Evolutionary conservation across 1,284 basidiomycete species (phyloP), one percentile per base, ranked within the genome.

Genomic region (Ceratobasidium sp.): DNA sequence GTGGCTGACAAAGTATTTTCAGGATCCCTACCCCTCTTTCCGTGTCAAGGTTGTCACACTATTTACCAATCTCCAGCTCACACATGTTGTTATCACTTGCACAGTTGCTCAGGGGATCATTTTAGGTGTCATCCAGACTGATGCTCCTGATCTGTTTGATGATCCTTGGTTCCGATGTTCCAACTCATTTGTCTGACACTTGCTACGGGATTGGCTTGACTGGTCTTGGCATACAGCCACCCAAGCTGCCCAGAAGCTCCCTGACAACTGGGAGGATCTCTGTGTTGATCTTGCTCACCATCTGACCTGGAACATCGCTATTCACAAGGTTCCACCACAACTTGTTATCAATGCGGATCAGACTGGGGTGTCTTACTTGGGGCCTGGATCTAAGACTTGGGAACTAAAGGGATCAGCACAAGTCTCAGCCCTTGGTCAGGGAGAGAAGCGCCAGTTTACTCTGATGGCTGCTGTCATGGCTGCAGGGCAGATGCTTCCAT

Each of bases 231-330:
- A 29, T 16, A 29, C 63, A n/a, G 51, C 37, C 2, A 74, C 73
- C 6, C 39, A 74, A 54, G 62, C 62, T 19, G 73, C 73, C n/a
- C 62, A 74, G 49, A 74, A 74, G 16, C 24, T 74, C 11, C 73
- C 73, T 24, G 53, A 51, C n/a, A 29, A 74, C 29, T 74, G 54
- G 24, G 14, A 27, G 13, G 4, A 59, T 2, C 53, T 29, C 22
- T 74, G 73, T 31, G n/a, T 58, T 41, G 49, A 65, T 19, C 19
- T 74, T 19, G 62, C 51, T 2, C 34, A 49, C 19, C 62, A 29
- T 1, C n/a, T 53, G 8, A 65, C 53, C 13, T 74, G 62, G 62
- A 31, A 49, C 22, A 74, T 74, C 27, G 9, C 14, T 31, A 11
- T 51, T 8, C 29, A 51, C 49, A 37, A 22, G 19, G 34, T 51